Evolutionary conservation across 2,329 filamentous ascomycete species (phyloP).

Genomic region (Bipolaris victoriae): DNA sequence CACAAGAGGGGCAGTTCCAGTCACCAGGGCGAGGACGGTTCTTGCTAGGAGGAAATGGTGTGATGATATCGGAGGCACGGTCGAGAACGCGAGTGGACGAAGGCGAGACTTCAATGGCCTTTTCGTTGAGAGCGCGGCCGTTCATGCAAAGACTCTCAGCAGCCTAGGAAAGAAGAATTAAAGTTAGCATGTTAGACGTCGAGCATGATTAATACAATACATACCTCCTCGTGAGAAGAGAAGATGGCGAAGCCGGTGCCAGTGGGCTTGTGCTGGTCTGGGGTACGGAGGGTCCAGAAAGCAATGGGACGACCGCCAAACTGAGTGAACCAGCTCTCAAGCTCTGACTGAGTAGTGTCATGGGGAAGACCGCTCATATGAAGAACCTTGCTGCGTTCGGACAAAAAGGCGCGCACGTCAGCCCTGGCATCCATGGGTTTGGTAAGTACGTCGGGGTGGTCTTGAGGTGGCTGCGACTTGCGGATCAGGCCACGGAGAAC

Average conservation of each 20-base stretch:
- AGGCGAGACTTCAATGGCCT: slow-evolving; percentile 97
- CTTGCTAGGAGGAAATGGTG: slow-evolving; percentile 97
- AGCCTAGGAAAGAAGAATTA: slow-evolving; percentile 64
- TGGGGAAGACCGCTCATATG: slow-evolving; percentile 98
- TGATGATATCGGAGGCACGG: slow-evolving; percentile 92
- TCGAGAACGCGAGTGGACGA: slow-evolving; percentile 97
- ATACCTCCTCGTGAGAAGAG: slow-evolving; percentile 97
- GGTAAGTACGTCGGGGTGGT: slow-evolving; percentile 92
- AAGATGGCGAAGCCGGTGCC: slow-evolving; percentile 98
- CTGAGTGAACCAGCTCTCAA: slow-evolving; percentile 99
- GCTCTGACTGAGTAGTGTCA: slow-evolving; percentile 96
- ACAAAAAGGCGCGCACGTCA: slow-evolving; percentile 93
- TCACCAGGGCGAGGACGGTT: slow-evolving; percentile 96
- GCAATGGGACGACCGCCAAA: slow-evolving; percentile 97
- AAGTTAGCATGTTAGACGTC: slow-evolving; percentile 19
- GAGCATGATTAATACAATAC: slow-evolving; percentile 31
- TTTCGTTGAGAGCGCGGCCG: slow-evolving; percentile 94
- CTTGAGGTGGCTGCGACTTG: slow-evolving; percentile 92
- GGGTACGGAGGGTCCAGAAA: slow-evolving; percentile 97
- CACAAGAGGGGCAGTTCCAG: slow-evolving; percentile 98
- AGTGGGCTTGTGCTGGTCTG: slow-evolving; percentile 99
- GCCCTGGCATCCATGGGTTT: slow-evolving; percentile 96
- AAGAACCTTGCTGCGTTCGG: slow-evolving; percentile 95
- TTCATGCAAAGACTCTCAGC: slow-evolving; percentile 99
- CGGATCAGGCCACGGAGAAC: slow-evolving; percentile 91